Conservation (phyloP, 2,329 filamentous ascomycete genomes). For the Pleoardoris graminearum region DNA sequence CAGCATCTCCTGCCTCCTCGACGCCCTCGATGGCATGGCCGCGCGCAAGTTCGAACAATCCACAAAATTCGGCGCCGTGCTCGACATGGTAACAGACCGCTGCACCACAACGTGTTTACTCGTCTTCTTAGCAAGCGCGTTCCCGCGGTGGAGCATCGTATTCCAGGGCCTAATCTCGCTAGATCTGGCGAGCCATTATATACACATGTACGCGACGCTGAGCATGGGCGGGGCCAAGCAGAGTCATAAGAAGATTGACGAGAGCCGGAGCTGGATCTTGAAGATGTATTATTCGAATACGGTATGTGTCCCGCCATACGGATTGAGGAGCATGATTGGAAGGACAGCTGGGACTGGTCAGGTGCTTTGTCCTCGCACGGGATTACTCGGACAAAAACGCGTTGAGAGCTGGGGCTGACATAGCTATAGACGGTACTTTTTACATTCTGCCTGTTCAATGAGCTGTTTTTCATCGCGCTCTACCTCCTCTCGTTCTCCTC, state of each 20-base stretch:
- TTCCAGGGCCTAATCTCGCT: slow-evolving; percentile 93
- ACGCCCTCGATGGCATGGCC: slow-evolving; percentile 93
- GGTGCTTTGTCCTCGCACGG: no score
- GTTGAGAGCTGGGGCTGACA: no score
- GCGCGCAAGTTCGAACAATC: slow-evolving; percentile 86
- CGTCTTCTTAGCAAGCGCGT: slow-evolving; percentile 92
- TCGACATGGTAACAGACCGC: slow-evolving; percentile 99
- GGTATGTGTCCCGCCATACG: slow-evolving; percentile 58
- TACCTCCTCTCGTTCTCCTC: slow-evolving; percentile 98
- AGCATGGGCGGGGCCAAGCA: slow-evolving; percentile 78
- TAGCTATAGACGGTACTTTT: slow-evolving; percentile 78
- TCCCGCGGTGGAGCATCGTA: slow-evolving; percentile 88
- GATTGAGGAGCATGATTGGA: no score
- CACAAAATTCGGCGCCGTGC: slow-evolving; percentile 91
- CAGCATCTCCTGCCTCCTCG: slow-evolving; percentile 90
- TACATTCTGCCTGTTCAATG: slow-evolving; percentile 85
- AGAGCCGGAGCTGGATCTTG: slow-evolving; percentile 82
- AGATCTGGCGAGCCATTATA: slow-evolving; percentile 95
- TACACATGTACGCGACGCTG: slow-evolving; percentile 97
- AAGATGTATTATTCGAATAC: slow-evolving; percentile 98
- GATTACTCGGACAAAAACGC: no score
- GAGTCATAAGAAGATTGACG: slow-evolving; percentile 93
- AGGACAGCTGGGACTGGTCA: no score
- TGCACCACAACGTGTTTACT: slow-evolving; percentile 95
- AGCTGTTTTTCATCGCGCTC: slow-evolving; percentile 96